phyloP scores from a whole-genome alignment of 192 early-diverging fungal genomes.

The Entomortierella parvispora region DNA sequence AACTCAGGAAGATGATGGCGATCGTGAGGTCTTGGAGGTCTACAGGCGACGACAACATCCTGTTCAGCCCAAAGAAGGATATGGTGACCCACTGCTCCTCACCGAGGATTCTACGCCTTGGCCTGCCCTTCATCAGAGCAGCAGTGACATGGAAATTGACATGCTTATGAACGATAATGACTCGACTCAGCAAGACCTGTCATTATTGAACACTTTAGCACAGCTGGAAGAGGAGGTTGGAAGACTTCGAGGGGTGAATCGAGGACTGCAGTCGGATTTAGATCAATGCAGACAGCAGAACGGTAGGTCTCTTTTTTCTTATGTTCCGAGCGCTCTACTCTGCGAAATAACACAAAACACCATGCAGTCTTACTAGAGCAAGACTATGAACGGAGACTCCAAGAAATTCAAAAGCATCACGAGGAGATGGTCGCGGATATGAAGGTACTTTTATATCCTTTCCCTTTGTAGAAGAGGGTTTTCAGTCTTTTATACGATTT shows the following conservation, averaged over 20 bases:
- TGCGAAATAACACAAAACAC: not conserved
- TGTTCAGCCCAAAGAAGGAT: not conserved
- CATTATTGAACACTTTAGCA: not conserved
- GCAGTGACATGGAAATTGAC: not conserved
- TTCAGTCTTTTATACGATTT: too few relatives aligned
- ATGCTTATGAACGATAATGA: not conserved
- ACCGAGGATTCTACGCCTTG: too few relatives aligned
- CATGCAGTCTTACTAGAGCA: not conserved
- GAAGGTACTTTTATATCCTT: too few relatives aligned
- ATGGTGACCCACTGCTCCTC: slow-evolving; percentile 3
- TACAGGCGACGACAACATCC: not conserved
- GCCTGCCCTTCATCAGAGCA: slow-evolving; percentile 3
- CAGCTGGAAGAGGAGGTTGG: slow-evolving; percentile 8
- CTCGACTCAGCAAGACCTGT: not conserved
- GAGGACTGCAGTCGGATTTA: not conserved
- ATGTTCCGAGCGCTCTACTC: too few relatives aligned
- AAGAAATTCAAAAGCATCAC: too few relatives aligned
- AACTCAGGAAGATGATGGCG: not conserved
- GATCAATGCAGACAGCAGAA: not conserved
- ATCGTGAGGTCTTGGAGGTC: slow-evolving; percentile 7
- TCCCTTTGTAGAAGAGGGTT: too few relatives aligned
- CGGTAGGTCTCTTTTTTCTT: too few relatives aligned
- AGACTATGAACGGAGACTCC: too few relatives aligned
- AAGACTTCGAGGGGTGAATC: not conserved
- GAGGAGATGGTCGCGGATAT: too few relatives aligned